These are phyloP conservation scores for Sanguinoderma infundibulare DNA, from an alignment of 1,284 basidiomycete genomes.

Conservation along the genomic window DNA sequence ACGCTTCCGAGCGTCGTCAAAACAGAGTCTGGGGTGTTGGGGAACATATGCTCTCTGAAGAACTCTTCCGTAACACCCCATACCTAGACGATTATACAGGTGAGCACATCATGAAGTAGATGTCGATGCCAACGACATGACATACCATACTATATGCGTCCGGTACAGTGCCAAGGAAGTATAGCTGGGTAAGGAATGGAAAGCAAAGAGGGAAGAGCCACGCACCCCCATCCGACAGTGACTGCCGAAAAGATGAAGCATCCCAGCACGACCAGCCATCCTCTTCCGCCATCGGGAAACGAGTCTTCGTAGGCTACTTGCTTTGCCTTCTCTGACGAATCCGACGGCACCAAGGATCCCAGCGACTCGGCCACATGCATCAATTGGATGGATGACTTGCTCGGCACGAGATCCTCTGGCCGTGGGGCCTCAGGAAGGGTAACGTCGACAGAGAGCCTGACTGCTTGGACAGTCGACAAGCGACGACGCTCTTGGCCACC, in stretches of 20 bases:
- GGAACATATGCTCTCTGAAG: conserved; percentile 28
- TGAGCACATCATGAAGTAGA: not conserved
- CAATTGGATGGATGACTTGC: not conserved
- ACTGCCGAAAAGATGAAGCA: conserved; percentile 27
- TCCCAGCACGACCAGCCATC: conserved; percentile 28
- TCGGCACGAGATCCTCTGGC: not conserved
- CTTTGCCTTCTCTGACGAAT: not conserved
- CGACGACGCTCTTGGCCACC: too few relatives aligned
- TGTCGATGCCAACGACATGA: not conserved
- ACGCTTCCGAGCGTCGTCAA: conserved; percentile 30
- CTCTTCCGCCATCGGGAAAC: conserved; percentile 24
- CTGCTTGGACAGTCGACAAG: not conserved
- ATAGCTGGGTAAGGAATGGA: not conserved
- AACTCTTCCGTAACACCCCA: conserved; percentile 35
- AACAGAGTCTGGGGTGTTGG: conserved; percentile 24
- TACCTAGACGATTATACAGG: conserved; percentile 18
- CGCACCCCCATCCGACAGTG: conserved; percentile 29
- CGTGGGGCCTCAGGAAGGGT: not conserved
- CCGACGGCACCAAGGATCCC: not conserved
- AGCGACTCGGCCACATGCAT: not conserved
- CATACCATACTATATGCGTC: conserved; percentile 13
- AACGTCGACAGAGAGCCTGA: not conserved
- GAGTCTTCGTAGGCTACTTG: conserved; percentile 2
- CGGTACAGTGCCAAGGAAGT: not conserved
- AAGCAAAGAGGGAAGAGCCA: conserved; percentile 1